These are phyloP conservation scores for Globisporangium spiculum DNA, from an alignment of 352 stramenopile species.

Conservation along the genomic window DNA sequence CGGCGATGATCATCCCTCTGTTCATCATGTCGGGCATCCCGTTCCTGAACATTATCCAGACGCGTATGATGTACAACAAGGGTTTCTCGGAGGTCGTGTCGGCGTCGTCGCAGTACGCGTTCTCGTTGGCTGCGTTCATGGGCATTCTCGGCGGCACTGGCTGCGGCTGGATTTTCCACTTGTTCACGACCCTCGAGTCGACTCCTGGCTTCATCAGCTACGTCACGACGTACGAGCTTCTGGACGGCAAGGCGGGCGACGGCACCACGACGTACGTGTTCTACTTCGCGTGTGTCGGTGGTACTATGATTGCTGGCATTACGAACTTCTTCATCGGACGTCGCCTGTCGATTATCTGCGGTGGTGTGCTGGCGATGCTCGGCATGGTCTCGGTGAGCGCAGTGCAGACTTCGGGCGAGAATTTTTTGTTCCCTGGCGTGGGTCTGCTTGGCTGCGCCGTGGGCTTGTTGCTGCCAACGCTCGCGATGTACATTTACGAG, in stretches of 20 bases:
- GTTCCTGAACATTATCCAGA: slow-evolving; percentile 87
- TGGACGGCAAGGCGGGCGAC: slow-evolving; percentile 54
- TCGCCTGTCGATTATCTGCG: slow-evolving; percentile 68
- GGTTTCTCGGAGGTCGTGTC: slow-evolving; percentile 84
- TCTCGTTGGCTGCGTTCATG: slow-evolving; percentile 79
- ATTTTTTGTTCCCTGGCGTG: slow-evolving; percentile 63
- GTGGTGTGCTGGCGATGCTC: slow-evolving; percentile 60
- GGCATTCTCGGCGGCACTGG: slow-evolving; percentile 63
- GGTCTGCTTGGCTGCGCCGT: slow-evolving; percentile 52
- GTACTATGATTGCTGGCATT: slow-evolving; percentile 46
- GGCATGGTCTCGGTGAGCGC: slow-evolving; percentile 70
- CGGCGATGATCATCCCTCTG: slow-evolving; percentile 70
- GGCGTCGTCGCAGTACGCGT: slow-evolving; percentile 83
- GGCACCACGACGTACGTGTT: slow-evolving; percentile 71
- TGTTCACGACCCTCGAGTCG: slow-evolving; percentile 73
- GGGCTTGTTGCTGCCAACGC: slow-evolving; percentile 66
- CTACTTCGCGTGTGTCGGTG: slow-evolving; percentile 51
- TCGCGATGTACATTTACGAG: slow-evolving; percentile 86
- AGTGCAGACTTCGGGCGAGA: slow-evolving; percentile 47
- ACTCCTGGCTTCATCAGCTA: slow-evolving; percentile 78
- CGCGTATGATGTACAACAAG: slow-evolving; percentile 91
- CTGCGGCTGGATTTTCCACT: slow-evolving; percentile 76
- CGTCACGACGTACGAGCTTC: slow-evolving; percentile 69
- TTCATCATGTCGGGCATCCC: slow-evolving; percentile 80
- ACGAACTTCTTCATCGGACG: slow-evolving; percentile 75